Percentiles rank a stretch among this genome's conserved stretches.
Evolutionary conservation across 2,329 filamentous ascomycete genomes (phyloP).

Genomic region (Botryotinia globosa): DNA sequence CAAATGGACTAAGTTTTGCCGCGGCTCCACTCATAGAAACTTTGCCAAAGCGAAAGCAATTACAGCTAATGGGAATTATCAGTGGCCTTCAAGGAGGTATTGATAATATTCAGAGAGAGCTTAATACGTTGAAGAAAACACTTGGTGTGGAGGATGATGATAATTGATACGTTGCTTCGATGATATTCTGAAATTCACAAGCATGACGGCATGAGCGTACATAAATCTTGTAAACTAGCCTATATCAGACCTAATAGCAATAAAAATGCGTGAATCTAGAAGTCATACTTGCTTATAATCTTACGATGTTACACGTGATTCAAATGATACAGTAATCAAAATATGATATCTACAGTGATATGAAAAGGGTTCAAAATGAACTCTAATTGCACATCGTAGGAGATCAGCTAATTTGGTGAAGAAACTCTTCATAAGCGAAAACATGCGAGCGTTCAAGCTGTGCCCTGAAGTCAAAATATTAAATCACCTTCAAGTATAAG

Average conservation of each 20-base stretch:
- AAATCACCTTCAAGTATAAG: background rate
- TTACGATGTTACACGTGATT: background rate
- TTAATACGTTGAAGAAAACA: conserved; percentile 34
- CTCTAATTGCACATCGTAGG: background rate
- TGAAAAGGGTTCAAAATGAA: background rate
- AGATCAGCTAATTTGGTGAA: conserved; percentile 2
- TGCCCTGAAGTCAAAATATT: background rate
- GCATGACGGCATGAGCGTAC: background rate
- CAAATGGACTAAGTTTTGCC: conserved; percentile 1
- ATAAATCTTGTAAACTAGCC: conserved; percentile 4
- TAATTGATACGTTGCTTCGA: conserved; percentile 13
- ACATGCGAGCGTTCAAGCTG: background rate
- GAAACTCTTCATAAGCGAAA: conserved; percentile 8
- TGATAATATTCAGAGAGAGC: conserved; percentile 36
- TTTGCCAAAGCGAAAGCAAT: conserved; percentile 36
- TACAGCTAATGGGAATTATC: conserved; percentile 36
- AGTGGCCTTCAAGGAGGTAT: conserved; percentile 38
- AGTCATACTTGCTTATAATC: background rate
- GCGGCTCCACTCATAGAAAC: conserved; percentile 34
- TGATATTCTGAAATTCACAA: background rate
- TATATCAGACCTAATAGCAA: conserved; percentile 8
- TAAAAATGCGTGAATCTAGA: conserved; percentile 5
- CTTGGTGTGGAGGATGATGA: conserved; percentile 37
- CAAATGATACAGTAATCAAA: background rate
- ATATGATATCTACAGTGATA: background rate